Percentiles rank a stretch among this genome's conserved stretches.
These are phyloP conservation scores for Globisporangium sylvaticum DNA, from an alignment of 352 stramenopile genomes.

Conservation along the genomic window DNA sequence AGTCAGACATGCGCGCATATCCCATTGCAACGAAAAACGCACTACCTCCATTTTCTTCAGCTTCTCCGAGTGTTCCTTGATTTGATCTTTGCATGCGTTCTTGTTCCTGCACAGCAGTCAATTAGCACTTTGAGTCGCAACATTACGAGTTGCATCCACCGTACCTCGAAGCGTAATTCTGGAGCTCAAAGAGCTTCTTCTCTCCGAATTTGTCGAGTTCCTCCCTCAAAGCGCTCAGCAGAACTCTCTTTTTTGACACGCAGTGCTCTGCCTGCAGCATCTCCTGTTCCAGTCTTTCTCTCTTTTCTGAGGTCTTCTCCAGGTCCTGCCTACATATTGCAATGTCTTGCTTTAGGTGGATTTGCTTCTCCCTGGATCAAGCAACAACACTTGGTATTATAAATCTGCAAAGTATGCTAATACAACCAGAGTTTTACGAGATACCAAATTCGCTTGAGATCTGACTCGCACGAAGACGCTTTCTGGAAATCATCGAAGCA, in stretches of 20 bases:
- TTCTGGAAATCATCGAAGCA: not conserved
- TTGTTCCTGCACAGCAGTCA: not conserved
- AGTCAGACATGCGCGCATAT: not conserved
- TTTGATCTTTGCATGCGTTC: not conserved
- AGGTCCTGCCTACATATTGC: not conserved
- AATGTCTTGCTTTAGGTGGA: not conserved
- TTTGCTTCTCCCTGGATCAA: not conserved
- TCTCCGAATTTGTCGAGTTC: not conserved
- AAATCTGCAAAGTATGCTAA: not conserved
- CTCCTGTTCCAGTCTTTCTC: not conserved
- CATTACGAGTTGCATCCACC: not conserved
- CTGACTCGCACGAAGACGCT: not conserved
- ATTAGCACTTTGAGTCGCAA: not conserved
- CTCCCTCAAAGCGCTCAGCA: not conserved
- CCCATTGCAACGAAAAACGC: not conserved
- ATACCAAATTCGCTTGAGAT: not conserved
- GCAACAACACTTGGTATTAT: not conserved
- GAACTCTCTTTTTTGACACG: not conserved
- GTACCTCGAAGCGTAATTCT: not conserved
- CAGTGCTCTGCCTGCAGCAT: not conserved
- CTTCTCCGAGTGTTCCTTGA: not conserved
- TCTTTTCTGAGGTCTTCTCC: not conserved
- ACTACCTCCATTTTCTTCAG: not conserved
- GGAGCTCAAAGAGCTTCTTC: not conserved
- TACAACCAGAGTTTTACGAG: not conserved